Base-by-base conservation (phyloP, 306 rosid species). In the Glycine tomentella region DNA sequence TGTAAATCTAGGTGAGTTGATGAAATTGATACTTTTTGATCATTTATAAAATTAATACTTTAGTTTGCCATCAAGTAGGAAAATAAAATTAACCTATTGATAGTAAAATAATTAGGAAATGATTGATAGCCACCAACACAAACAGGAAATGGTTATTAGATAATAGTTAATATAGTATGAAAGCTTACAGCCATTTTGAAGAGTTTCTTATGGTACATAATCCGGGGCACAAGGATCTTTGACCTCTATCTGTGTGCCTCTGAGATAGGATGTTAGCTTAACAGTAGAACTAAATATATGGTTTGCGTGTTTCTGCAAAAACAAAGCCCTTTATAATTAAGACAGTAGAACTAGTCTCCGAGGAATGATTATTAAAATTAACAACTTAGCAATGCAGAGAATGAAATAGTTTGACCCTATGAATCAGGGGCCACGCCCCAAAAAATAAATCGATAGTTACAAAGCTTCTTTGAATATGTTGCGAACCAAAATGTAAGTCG, bases 121-220 rank as follows among this genome's bases (percentile, higher is more conserved):
- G 44, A 40, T 40, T 40, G 44, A 40, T 40, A 40, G 44, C 44
- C 44, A 4, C 44, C 44, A 40, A 5, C 44, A 40, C 1, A 40
- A 40, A 40, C 44, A 4, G 7, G 44, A 40, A 40, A 40, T 40
- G 44, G 44, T 40, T 4, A 40, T 40, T 40, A 40, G 44, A 40
- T 40, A 34, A 34, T 34, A 34, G 31, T 25, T 25, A 25, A 25
- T 25, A 25, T 40, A 40, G 44, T 40, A 40, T 40, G 52, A 77
- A 64, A 77, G 65, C 86, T 72, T 83, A 83, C 83, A 16, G 71
- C 56, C 86, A 83, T 80, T 58, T 40, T 13, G 68, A 44, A 9
- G 56, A 78, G 50, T 78, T 57, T 68, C 34, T 49, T 40, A 17
- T 67, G 57, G 31, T 46, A 40, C 14, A 15, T 4, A 63, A 51